Conservation (phyloP, 164 flowering plant species). For the Nymphaea colorata region DNA sequence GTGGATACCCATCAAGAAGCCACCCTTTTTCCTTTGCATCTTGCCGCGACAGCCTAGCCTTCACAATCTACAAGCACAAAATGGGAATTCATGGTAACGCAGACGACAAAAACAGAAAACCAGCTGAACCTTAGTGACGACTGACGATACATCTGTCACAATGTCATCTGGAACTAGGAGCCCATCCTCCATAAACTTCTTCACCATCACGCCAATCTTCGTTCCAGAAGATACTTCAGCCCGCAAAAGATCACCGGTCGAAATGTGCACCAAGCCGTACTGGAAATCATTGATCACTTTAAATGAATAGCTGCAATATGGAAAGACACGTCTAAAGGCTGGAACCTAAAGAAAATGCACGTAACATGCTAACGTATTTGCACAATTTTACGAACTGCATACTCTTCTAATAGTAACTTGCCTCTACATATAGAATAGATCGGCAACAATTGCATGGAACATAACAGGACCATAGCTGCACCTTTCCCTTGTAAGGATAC, state of each 20-base stretch:
- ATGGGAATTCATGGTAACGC: neutral
- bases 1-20: constrained; percentile 94
- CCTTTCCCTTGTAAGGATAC: no score
- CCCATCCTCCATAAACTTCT: constrained; percentile 79
- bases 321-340: no score
- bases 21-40: constrained; percentile 86
- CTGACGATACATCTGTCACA: constrained; percentile 48
- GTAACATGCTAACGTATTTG: no score
- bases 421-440: no score
- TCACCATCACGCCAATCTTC: constrained; percentile 79
- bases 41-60: constrained; percentile 44
- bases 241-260: constrained; percentile 89
- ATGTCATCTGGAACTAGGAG: constrained; percentile 88
- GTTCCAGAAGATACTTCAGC: constrained; percentile 83
- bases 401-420: no score
- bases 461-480: no score
- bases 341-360: no score
- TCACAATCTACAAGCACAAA: constrained; percentile 57
- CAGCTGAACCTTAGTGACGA: no score
- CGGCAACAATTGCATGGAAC: no score
- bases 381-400: no score
- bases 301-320: no score
- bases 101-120: neutral
- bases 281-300: constrained; percentile 11
- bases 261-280: constrained; percentile 94